A percentile compares a stretch with the other conserved stretches of the same genome.
Evolutionary conservation across 164 flowering plant genomes (phyloP).

Genomic region (Magnolia sinica): DNA sequence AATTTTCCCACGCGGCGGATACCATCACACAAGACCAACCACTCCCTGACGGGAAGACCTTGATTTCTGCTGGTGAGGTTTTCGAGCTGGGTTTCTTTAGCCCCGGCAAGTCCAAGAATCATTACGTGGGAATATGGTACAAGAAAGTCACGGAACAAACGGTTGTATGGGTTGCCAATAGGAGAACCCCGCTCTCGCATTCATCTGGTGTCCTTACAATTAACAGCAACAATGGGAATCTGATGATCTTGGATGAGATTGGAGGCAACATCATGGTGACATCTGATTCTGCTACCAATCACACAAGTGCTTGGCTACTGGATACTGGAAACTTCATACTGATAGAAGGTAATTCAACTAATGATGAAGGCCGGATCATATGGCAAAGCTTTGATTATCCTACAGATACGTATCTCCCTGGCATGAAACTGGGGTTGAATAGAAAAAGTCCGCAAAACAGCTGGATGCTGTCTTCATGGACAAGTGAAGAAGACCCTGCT

Average conservation of each 20-base stretch:
- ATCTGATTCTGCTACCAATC: background rate
- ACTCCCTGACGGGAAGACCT: conserved; percentile 1
- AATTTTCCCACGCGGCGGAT: background rate
- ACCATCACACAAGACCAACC: background rate
- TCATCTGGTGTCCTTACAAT: conserved; percentile 11
- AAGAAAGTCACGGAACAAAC: background rate
- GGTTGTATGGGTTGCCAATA: conserved; percentile 48
- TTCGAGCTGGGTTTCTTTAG: conserved; percentile 27
- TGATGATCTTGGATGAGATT: conserved; percentile 17
- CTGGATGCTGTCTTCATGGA: conserved; percentile 44
- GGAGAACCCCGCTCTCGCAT: conserved; percentile 27
- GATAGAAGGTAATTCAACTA: background rate
- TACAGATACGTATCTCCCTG: conserved; percentile 31
- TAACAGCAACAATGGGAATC: conserved; percentile 15
- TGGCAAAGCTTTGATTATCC: conserved; percentile 71
- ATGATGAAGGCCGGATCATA: conserved; percentile 2
- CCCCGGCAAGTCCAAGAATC: conserved; percentile 1
- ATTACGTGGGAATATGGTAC: conserved; percentile 43
- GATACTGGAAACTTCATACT: conserved; percentile 27
- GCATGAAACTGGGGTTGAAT: conserved; percentile 45
- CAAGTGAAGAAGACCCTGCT: conserved; percentile 33
- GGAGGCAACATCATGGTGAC: background rate
- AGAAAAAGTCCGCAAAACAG: conserved; percentile 28
- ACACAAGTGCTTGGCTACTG: conserved; percentile 14
- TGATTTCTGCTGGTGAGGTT: conserved; percentile 15